These are phyloP conservation scores for Mychonastes homosphaera DNA, from an alignment of 139 green algal species.

Conservation along the genomic window DNA sequence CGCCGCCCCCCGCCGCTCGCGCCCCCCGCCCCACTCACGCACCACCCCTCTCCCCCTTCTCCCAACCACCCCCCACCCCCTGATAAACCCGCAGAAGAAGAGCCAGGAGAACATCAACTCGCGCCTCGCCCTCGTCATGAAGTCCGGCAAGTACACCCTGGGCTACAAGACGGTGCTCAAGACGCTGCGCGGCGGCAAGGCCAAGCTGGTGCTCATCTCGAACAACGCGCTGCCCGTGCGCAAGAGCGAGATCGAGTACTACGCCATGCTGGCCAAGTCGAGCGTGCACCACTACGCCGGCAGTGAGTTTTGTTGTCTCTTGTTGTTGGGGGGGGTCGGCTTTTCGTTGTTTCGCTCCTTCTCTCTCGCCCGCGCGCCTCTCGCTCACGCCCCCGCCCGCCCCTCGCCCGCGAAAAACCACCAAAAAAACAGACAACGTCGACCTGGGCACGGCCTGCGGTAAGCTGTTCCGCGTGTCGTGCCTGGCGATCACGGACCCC, in stretches of 20 bases:
- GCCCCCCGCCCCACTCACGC: too few species aligned
- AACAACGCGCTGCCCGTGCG: constrained; percentile 93
- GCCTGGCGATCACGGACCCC: constrained; percentile 93
- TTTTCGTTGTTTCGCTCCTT: background rate
- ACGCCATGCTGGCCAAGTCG: constrained; percentile 98
- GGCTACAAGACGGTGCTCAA: constrained; percentile 98
- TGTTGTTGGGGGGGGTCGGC: constrained; percentile 1
- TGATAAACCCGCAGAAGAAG: constrained; percentile 82
- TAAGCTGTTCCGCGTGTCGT: constrained; percentile 87
- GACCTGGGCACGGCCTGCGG: constrained; percentile 97
- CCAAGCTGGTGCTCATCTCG: constrained; percentile 96
- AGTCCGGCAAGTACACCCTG: constrained; percentile 98
- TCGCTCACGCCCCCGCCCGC: too few species aligned
- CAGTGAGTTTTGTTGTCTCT: constrained; percentile 47
- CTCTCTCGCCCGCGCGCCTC: too few species aligned
- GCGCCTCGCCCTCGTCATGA: constrained; percentile 95
- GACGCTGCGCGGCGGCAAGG: constrained; percentile 88
- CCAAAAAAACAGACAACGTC: constrained; percentile 76
- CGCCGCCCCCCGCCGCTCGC: too few species aligned
- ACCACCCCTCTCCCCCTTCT: too few species aligned
- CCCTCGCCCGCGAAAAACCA: too few species aligned
- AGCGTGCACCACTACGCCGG: constrained; percentile 96
- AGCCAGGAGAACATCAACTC: constrained; percentile 93
- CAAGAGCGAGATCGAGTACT: constrained; percentile 99
- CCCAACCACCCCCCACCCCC: too few species aligned